These are phyloP conservation scores for Cyclotella baltica DNA, from an alignment of 108 stramenopile genomes.

Conservation along the genomic window DNA sequence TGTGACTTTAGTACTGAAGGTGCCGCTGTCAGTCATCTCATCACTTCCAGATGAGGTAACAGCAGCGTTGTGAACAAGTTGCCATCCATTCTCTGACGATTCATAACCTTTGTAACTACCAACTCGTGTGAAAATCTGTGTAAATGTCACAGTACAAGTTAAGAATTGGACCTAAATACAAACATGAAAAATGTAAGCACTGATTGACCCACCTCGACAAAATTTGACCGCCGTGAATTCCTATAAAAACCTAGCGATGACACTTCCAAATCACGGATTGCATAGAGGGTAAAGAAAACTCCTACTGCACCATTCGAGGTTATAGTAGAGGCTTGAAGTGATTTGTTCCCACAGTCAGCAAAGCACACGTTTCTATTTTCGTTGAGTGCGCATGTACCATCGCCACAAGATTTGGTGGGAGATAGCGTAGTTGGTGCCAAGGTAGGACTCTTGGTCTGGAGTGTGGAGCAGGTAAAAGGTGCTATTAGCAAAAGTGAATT, in stretches of 20 bases:
- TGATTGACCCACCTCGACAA: not conserved
- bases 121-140: constrained; percentile 1
- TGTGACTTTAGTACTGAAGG: not conserved
- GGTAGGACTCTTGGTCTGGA: not conserved
- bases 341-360: not conserved
- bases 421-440: not conserved
- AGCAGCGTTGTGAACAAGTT: not conserved
- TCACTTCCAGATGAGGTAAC: not conserved
- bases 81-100: not conserved
- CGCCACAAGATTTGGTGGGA: not conserved
- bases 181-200: not conserved
- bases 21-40: not conserved
- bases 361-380: not conserved
- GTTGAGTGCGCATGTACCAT: not conserved
- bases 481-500: no score
- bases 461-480: no score
- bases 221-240: not conserved
- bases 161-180: not conserved
- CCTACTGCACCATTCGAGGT: not conserved
- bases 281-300: not conserved
- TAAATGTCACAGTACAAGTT: not conserved
- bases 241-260: not conserved
- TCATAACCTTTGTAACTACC: constrained; percentile 3
- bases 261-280: not conserved
- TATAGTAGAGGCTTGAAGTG: not conserved